These are phyloP conservation scores for Aureobasidium pullulans DNA, from an alignment of 2,329 filamentous ascomycete species.

Conservation along the genomic window DNA sequence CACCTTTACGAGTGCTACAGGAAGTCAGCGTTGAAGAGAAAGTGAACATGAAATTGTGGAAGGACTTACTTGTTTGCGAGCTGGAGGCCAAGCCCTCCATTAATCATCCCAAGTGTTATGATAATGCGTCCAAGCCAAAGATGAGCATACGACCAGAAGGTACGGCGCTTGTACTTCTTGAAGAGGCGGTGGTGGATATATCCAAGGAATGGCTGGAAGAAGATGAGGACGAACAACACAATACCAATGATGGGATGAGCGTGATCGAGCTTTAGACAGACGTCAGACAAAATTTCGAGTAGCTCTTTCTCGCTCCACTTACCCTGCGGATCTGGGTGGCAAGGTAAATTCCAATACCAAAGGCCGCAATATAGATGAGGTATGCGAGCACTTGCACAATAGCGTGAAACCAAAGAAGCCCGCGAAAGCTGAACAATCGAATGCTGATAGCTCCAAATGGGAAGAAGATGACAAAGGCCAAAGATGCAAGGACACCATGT, in stretches of 20 bases:
- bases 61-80: conserved; percentile 10
- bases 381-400: conserved; percentile 43
- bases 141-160: conserved; percentile 33
- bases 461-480: conserved; percentile 40
- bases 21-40: not conserved
- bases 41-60: not conserved
- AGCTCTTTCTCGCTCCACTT: conserved; percentile 11
- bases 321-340: conserved; percentile 32
- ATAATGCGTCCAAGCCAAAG: conserved; percentile 22
- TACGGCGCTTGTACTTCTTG: conserved; percentile 39
- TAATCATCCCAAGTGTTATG: conserved; percentile 15
- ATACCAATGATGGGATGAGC: conserved; percentile 50
- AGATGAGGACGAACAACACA: conserved; percentile 41
- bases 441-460: conserved; percentile 38
- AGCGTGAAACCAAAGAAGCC: conserved; percentile 38
- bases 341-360: conserved; percentile 46
- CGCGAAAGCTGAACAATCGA: conserved; percentile 35
- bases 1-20: conserved; percentile 2
- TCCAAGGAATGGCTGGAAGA: conserved; percentile 50
- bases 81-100: conserved; percentile 14
- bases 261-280: conserved; percentile 25
- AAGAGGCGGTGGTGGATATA: conserved; percentile 45
- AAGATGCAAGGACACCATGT: conserved; percentile 35
- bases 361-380: conserved; percentile 39
- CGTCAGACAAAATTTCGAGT: not conserved